phyloP scores from a whole-genome alignment of 2,329 filamentous ascomycete species.

The Corniculantispora saksenae region DNA sequence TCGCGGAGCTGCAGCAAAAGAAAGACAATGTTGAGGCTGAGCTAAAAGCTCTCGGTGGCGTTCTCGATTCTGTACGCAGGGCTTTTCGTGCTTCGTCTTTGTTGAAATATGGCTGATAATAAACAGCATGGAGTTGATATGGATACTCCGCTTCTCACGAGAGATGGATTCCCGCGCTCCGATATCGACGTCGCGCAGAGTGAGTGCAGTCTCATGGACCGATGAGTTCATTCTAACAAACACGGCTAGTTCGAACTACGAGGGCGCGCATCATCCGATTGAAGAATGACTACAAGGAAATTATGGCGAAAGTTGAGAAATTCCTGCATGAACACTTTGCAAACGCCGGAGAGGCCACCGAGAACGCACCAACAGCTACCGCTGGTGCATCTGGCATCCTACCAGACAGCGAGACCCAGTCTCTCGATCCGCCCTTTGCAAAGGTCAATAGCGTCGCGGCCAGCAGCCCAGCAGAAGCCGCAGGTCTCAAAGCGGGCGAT shows the following conservation, averaged over 20 bases:
- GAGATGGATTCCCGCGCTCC: constrained; percentile 87
- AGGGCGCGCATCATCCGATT: constrained; percentile 85
- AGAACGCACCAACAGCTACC: constrained; percentile 27
- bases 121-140: constrained; percentile 86
- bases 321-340: constrained; percentile 90
- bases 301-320: constrained; percentile 83
- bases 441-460: constrained; percentile 82
- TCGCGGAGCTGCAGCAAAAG: constrained; percentile 78
- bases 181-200: constrained; percentile 96
- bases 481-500: constrained; percentile 80
- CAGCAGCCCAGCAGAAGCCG: constrained; percentile 77
- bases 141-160: constrained; percentile 82
- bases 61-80: constrained; percentile 78
- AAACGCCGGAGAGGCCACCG: constrained; percentile 57
- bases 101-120: constrained; percentile 25
- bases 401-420: constrained; percentile 31
- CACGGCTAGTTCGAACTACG: constrained; percentile 77
- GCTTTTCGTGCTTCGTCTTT: constrained; percentile 6
- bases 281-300: constrained; percentile 87
- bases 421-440: constrained; percentile 62
- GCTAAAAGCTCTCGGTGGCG: constrained; percentile 77
- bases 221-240: constrained; percentile 21
- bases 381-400: constrained; percentile 28
- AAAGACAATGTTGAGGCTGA: constrained; percentile 86
- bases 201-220: constrained; percentile 43